phyloP scores from a whole-genome alignment of 2,329 filamentous ascomycete species.

The Cladosporium sp. region DNA sequence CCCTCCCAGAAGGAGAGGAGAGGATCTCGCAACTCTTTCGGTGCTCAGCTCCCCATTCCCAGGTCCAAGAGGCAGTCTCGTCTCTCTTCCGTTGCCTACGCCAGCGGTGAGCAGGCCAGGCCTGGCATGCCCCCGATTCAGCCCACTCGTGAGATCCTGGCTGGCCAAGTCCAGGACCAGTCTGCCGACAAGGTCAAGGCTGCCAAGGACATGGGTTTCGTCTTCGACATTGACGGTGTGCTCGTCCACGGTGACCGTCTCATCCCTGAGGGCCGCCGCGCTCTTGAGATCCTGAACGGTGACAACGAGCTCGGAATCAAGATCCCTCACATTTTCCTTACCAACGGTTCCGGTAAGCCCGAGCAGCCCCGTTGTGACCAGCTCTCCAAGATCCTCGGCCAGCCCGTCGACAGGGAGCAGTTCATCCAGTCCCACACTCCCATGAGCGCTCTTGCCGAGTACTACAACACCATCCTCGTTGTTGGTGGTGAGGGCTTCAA shows the following conservation, averaged over 20 bases:
- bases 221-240: constrained; percentile 74
- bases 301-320: constrained; percentile 75
- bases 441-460: constrained; percentile 70
- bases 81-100: constrained; percentile 57
- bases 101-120: constrained; percentile 44
- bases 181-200: constrained; percentile 60
- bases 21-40: constrained; percentile 71
- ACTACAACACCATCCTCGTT: constrained; percentile 72
- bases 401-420: constrained; percentile 64
- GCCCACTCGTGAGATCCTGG: constrained; percentile 63
- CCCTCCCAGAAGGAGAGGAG: constrained; percentile 66
- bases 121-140: constrained; percentile 57
- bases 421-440: constrained; percentile 76
- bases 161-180: constrained; percentile 66
- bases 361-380: constrained; percentile 63
- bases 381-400: constrained; percentile 61
- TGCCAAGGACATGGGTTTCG: constrained; percentile 77
- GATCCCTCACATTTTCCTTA: constrained; percentile 71
- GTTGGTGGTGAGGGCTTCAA: constrained; percentile 72
- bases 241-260: constrained; percentile 68
- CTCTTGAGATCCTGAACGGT: constrained; percentile 67
- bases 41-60: constrained; percentile 67
- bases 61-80: constrained; percentile 65
- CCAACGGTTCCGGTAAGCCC: constrained; percentile 70
- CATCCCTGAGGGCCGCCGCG: constrained; percentile 63